Percentiles rank a stretch among this genome's conserved stretches.
phyloP scores from a whole-genome alignment of 768 basidiomycete species.

The Crepidotus variabilis region DNA sequence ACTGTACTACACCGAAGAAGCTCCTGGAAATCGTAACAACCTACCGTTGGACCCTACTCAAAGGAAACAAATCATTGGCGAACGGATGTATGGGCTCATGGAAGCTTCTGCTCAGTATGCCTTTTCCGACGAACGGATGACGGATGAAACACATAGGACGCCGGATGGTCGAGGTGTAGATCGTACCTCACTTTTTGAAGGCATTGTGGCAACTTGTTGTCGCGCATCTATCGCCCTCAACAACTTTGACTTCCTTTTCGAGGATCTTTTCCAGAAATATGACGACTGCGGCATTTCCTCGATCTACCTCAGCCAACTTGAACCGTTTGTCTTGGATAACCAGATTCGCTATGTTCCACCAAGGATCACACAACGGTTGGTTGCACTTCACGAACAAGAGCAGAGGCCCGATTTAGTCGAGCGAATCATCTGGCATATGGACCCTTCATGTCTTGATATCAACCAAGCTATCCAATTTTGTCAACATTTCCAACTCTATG shows the following conservation, averaged over 20 bases:
- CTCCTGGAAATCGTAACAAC: conserved; percentile 82
- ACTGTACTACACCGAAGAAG: conserved; percentile 74
- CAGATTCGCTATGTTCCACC: conserved; percentile 78
- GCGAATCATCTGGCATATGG: conserved; percentile 93
- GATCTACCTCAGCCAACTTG: conserved; percentile 81
- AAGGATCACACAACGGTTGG: conserved; percentile 79
- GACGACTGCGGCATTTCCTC: conserved; percentile 77
- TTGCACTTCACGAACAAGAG: conserved; percentile 72
- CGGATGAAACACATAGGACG: conserved; percentile 78
- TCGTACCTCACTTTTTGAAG: conserved; percentile 85
- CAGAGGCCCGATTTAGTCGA: conserved; percentile 75
- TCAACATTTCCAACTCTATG: conserved; percentile 79
- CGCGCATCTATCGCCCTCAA: conserved; percentile 77
- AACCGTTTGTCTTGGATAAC: conserved; percentile 75
- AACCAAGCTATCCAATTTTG: conserved; percentile 90
- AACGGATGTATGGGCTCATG: conserved; percentile 80
- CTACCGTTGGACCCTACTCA: conserved; percentile 67
- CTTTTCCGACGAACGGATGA: conserved; percentile 94
- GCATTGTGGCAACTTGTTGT: conserved; percentile 72
- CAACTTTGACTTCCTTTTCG: conserved; percentile 85
- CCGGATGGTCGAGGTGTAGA: conserved; percentile 90
- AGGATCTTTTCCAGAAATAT: conserved; percentile 90
- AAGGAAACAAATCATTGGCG: conserved; percentile 63
- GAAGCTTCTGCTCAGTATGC: conserved; percentile 82
- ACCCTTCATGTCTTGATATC: conserved; percentile 86